Base-by-base conservation (phyloP, 257 asterid species). In the Penstemon barbatus region DNA sequence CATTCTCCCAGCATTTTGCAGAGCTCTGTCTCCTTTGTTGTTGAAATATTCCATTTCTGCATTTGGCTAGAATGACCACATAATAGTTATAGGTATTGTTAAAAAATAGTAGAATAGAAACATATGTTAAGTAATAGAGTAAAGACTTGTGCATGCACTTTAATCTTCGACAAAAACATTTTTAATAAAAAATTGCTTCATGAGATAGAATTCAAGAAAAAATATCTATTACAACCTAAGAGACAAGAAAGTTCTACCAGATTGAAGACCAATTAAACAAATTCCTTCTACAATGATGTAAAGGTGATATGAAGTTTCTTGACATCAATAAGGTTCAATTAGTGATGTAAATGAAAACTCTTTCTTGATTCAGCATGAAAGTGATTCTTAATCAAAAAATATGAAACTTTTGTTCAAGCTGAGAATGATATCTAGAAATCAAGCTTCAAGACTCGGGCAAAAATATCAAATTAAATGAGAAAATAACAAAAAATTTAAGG, bases 1-100 rank as follows among this genome's bases (percentile, higher is more conserved):
- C 98, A 93, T 82, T 93, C 97, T 77, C 89, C 99, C 75, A 93
- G 89, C 97, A 93, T 86, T 78, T 81, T 83, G 92, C 87, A 84
- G 65, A 93, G 83, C 74, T 86, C 96, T 73, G 72, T 81, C 78
- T 86, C 96, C 83, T 93, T 93, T 63, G 87, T 81, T 59, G 96
- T 79, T 73, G 97, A 90, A 66, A 96, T 90, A 73, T 93, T 90
- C 99, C 99, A 93, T 71, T 78, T 93, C 85, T 88, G 81, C 99
- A 89, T 87, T 86, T 93, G 99, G 84, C 99, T 93, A 78, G 71
- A 81, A 69, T 33, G 51, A 63, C 74, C 75, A 82, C 60, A 61
- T 57, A 79, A n/a, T n/a, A n/a, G n/a, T n/a, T n/a, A n/a, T n/a
- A n/a, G n/a, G 61, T 66, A 63, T 15, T 51, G 42, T 51, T 58